These are phyloP conservation scores for Aotearoamyces nothofagi DNA, from an alignment of 2,329 filamentous ascomycete genomes.

Conservation along the genomic window DNA sequence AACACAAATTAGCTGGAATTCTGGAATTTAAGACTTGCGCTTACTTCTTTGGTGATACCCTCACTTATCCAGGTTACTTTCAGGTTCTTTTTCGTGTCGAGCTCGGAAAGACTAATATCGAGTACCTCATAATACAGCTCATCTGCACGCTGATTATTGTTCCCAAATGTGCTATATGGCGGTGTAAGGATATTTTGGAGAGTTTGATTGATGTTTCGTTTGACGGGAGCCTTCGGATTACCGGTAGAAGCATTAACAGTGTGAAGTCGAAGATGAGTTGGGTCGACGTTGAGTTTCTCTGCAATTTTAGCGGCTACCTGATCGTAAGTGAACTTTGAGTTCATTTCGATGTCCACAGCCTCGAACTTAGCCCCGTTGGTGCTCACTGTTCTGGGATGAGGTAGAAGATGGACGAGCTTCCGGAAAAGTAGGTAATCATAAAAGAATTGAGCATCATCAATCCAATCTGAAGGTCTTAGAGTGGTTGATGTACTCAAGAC, in stretches of 20 bases:
- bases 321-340: slow-evolving; percentile 81
- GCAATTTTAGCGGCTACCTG: slow-evolving; percentile 73
- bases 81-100: slow-evolving; percentile 82
- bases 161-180: slow-evolving; percentile 55
- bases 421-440: slow-evolving; percentile 90
- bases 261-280: slow-evolving; percentile 83
- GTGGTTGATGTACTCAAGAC: too few species aligned
- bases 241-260: slow-evolving; percentile 66
- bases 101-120: slow-evolving; percentile 84
- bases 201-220: slow-evolving; percentile 51
- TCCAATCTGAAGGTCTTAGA: slow-evolving; percentile 29
- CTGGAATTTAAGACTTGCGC: slow-evolving; percentile 12
- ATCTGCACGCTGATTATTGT: slow-evolving; percentile 56
- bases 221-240: slow-evolving; percentile 64
- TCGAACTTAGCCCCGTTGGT: slow-evolving; percentile 34
- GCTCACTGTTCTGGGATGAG: slow-evolving; percentile 44
- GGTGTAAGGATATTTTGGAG: slow-evolving; percentile 66
- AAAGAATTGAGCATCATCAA: slow-evolving; percentile 65
- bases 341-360: slow-evolving; percentile 63
- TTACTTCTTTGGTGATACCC: slow-evolving; percentile 78
- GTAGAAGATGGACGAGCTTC: slow-evolving; percentile 63
- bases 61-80: slow-evolving; percentile 78
- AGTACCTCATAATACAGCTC: slow-evolving; percentile 83
- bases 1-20: slow-evolving; percentile 8
- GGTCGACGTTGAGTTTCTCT: slow-evolving; percentile 58